phyloP scores from a whole-genome alignment of 106 monocot species.

The Cymbidium sinense region DNA sequence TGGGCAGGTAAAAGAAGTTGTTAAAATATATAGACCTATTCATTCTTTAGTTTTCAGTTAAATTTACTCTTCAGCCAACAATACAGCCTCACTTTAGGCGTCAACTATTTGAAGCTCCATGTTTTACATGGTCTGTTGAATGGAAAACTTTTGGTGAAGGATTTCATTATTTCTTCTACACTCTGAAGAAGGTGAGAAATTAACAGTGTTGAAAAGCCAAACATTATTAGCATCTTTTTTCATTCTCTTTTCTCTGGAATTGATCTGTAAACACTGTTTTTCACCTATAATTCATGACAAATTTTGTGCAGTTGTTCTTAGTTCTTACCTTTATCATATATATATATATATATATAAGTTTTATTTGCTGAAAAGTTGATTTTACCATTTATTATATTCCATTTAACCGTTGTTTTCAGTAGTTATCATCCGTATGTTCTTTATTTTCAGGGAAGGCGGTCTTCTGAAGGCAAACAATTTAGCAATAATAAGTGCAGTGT shows the following conservation, averaged over 20 bases:
- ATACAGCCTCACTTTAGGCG: slow-evolving; percentile 90
- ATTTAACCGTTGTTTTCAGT: not conserved
- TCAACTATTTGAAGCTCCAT: slow-evolving; percentile 59
- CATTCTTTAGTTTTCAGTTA: not conserved
- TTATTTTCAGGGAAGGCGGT: slow-evolving; percentile 51
- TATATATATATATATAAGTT: no score
- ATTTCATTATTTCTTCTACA: slow-evolving; percentile 96
- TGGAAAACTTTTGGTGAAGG: slow-evolving; percentile 73
- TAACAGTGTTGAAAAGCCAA: not conserved
- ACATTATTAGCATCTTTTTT: not conserved
- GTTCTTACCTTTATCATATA: no score
- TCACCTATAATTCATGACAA: no score
- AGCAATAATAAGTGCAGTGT: not conserved
- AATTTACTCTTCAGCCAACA: not conserved
- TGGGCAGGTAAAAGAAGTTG: slow-evolving; percentile 56
- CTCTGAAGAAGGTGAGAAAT: slow-evolving; percentile 62
- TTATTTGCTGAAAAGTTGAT: no score
- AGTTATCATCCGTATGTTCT: not conserved
- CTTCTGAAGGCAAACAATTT: not conserved
- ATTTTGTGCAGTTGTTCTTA: no score
- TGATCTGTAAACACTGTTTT: no score
- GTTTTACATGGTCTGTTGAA: slow-evolving; percentile 86
- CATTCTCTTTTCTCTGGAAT: not conserved
- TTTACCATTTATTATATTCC: no score
- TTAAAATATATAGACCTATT: not conserved